These are phyloP conservation scores for Blumeria graminis DNA, from an alignment of 2,329 filamentous ascomycete genomes.

Conservation along the genomic window DNA sequence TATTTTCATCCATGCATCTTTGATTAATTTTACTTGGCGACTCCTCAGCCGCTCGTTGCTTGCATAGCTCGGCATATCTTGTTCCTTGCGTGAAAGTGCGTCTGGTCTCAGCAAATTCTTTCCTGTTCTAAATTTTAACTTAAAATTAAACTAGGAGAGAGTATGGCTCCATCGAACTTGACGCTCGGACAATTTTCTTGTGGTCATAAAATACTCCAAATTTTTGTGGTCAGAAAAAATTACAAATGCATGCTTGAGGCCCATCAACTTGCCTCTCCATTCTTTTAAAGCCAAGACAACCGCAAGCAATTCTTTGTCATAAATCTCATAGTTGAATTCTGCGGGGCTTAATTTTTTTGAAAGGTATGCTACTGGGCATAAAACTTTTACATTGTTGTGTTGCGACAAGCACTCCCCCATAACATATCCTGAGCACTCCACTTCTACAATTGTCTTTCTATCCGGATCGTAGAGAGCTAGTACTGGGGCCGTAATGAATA, in stretches of 20 bases:
- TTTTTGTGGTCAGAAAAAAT: neutral
- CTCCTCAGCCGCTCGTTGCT: neutral
- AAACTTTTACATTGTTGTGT: neutral
- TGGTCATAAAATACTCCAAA: neutral
- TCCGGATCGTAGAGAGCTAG: neutral
- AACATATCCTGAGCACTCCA: neutral
- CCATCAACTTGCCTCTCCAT: neutral
- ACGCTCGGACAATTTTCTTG: neutral
- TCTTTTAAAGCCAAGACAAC: neutral
- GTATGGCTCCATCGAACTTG: neutral
- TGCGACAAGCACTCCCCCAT: neutral
- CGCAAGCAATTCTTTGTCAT: conserved; percentile 1
- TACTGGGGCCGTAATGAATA: neutral
- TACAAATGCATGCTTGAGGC: neutral
- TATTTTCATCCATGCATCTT: neutral
- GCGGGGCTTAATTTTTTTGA: neutral
- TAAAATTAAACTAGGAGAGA: neutral
- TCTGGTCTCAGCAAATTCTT: neutral
- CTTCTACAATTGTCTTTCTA: neutral
- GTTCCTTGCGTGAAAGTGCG: neutral
- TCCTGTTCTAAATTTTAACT: neutral
- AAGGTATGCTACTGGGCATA: neutral
- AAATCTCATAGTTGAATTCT: neutral
- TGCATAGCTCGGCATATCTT: neutral
- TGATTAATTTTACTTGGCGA: neutral